Evolutionary conservation across 2,329 filamentous ascomycete species (phyloP).

Genomic region (Colletotrichum sojae): DNA sequence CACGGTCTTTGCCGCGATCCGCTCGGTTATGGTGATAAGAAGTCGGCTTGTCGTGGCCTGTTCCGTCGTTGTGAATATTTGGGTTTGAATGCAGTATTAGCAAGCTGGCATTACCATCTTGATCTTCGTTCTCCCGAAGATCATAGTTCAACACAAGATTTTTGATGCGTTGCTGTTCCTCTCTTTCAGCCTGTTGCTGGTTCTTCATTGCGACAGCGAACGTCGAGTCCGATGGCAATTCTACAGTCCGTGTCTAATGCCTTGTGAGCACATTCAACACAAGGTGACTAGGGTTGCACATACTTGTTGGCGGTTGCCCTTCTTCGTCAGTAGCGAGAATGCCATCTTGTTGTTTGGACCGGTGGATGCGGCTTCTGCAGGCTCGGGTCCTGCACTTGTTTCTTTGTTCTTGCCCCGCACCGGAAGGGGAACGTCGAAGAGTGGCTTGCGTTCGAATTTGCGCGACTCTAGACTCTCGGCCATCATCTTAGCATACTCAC

Average conservation of each 20-base stretch:
- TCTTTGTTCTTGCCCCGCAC: constrained; percentile 76
- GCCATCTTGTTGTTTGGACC: constrained; percentile 79
- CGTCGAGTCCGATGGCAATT: constrained; percentile 89
- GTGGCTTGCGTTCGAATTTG: constrained; percentile 93
- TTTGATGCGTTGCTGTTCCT: constrained; percentile 99
- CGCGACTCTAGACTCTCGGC: constrained; percentile 94
- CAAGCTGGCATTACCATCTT: constrained; percentile 77
- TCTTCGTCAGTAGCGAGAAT: constrained; percentile 95
- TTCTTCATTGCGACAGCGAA: constrained; percentile 97
- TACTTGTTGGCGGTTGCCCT: constrained; percentile 94
- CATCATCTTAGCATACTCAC: constrained; percentile 99
- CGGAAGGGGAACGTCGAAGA: constrained; percentile 97
- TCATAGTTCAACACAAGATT: constrained; percentile 97
- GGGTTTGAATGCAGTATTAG: constrained; percentile 59
- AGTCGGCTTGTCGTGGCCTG: constrained; percentile 66
- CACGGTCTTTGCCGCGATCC: constrained; percentile 74
- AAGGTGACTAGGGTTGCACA: not conserved
- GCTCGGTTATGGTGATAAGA: constrained; percentile 68
- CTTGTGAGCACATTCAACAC: constrained; percentile 37
- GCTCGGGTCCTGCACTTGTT: constrained; percentile 34
- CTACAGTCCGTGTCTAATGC: constrained; percentile 86
- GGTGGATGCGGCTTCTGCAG: constrained; percentile 32
- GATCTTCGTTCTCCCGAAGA: constrained; percentile 84
- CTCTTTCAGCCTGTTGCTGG: constrained; percentile 93
- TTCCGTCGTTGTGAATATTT: constrained; percentile 65